Percentiles rank a stretch among this genome's conserved stretches.
phyloP scores from a whole-genome alignment of 305 asterid species.

The Solanum aculeatissimum region DNA sequence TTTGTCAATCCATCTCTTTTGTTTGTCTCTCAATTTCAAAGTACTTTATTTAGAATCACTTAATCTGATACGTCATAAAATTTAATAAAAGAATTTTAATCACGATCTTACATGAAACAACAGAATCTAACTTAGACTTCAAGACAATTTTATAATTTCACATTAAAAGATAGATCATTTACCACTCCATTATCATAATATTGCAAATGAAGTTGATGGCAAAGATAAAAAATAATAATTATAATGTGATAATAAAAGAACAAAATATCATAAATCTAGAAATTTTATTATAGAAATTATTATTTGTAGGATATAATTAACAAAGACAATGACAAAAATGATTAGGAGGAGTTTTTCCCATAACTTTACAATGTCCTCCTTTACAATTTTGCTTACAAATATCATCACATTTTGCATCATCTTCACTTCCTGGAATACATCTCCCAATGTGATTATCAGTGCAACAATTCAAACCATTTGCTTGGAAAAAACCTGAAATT shows the following conservation, averaged over 20 bases:
- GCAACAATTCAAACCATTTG: background rate
- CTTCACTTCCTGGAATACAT: background rate
- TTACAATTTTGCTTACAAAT: background rate
- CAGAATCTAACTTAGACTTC: background rate
- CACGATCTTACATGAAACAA: background rate
- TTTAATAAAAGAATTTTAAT: background rate
- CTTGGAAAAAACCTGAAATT: background rate
- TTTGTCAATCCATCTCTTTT: background rate
- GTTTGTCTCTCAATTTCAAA: background rate
- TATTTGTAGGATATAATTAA: too few relatives aligned
- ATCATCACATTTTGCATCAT: background rate
- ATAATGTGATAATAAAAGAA: background rate
- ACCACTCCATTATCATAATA: background rate
- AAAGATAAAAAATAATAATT: background rate
- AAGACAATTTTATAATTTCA: background rate
- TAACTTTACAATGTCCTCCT: background rate
- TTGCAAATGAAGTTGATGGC: background rate
- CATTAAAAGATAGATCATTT: background rate
- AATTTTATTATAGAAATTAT: background rate
- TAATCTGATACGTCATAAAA: background rate
- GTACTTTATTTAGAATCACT: background rate
- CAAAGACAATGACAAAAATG: conserved; percentile 6
- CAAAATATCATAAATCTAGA: background rate
- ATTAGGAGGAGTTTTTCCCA: background rate
- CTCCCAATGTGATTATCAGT: background rate